A percentile compares a stretch with the other conserved stretches of the same genome.
phyloP scores from a whole-genome alignment of 2,329 filamentous ascomycete species.

The Thelonectria rubi region DNA sequence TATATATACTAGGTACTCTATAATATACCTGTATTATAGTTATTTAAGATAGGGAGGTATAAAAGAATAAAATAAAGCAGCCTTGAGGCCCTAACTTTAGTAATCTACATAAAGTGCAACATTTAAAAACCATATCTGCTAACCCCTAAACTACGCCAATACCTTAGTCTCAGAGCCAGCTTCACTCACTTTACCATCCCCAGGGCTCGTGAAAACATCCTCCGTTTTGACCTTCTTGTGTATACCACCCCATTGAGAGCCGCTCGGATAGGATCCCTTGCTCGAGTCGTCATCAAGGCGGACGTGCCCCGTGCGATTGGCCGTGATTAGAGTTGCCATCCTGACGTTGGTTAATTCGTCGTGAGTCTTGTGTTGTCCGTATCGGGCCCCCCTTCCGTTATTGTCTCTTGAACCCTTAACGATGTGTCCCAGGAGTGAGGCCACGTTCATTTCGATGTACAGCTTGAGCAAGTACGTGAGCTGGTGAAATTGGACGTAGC shows the following conservation, averaged over 20 bases:
- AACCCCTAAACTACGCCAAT: background rate
- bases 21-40: too few species aligned
- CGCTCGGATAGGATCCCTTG: background rate
- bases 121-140: background rate
- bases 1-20: too few species aligned
- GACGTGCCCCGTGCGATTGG: constrained; percentile 26
- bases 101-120: background rate
- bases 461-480: constrained; percentile 31
- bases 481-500: constrained; percentile 32
- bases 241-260: constrained; percentile 23
- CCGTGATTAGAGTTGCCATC: constrained; percentile 28
- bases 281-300: constrained; percentile 22
- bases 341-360: constrained; percentile 16
- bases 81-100: background rate
- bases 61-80: too few species aligned
- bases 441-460: constrained; percentile 32
- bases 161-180: constrained; percentile 11
- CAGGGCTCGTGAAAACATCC: constrained; percentile 17
- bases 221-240: constrained; percentile 27
- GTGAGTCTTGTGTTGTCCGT: constrained; percentile 3
- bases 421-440: constrained; percentile 25
- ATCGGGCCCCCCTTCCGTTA: background rate
- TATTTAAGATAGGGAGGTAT: too few species aligned
- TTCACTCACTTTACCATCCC: constrained; percentile 9
- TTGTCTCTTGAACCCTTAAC: constrained; percentile 25